Base-by-base conservation (phyloP, 371 early-diverging fungal species). In the Coemansia sp. region DNA sequence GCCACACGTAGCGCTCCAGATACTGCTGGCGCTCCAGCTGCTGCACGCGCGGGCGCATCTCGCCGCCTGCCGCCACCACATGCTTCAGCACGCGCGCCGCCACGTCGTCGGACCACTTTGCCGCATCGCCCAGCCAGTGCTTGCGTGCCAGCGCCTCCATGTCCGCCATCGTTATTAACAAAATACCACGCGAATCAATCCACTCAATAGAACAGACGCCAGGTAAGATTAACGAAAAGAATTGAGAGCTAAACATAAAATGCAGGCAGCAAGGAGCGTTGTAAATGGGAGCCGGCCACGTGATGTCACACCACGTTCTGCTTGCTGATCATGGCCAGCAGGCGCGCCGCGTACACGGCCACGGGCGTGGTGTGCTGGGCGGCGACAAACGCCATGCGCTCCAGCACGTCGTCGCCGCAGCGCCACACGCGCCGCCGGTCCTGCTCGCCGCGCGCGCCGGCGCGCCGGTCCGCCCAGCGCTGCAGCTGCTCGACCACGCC, bases 1-100 rank as follows among this genome's bases (percentile, higher is more conserved):
- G 90, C 94, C 94, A 94, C 11, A 94, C 82, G 65, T 88, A 93
- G 85, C 85, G 86, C 82, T 94, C 94, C 41, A 93, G 74, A 59
- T 91, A 93, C 57, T 92, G 92, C 40, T 76, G 82, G 52, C 85
- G 83, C 67, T 93, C 94, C 35, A 94, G 75, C 4, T 86, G 62
- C 67, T 86, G 82, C 42, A 92, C 47, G 34, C 84, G 87, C 8
- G 80, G 66, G 11, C 83, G 61, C 41, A 82, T 70, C 54, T 81
- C 89, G n/a, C 76, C 59, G 45, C 79, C 77, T 26, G 70, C 80
- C 7, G 93, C 79, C 62, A 89, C 85, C 4, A 79, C 77, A 9
- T 67, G 57, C 68, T 87, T 82, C 31, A 93, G 85, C 26, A 62
- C 62, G 2, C 26, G 26, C 36, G 85, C 84, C 30, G 92, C 85